Conservation (phyloP, 768 basidiomycete species). For the Tricholoma terreum region DNA sequence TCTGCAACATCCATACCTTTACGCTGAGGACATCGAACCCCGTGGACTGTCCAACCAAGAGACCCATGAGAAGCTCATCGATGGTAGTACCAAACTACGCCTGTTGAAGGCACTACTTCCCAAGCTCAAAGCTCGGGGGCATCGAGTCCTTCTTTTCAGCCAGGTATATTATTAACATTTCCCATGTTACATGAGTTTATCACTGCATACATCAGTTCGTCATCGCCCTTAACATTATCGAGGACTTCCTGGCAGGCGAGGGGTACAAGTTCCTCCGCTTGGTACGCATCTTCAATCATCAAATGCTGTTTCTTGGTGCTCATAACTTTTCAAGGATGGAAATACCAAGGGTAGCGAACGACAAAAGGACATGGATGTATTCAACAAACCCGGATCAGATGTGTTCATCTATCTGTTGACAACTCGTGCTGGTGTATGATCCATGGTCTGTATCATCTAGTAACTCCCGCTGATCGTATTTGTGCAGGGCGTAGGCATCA, state of each 20-base stretch:
- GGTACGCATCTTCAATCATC: constrained; percentile 36
- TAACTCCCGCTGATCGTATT: neutral
- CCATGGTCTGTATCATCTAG: neutral
- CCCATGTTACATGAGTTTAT: neutral
- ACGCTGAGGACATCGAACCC: constrained; percentile 78
- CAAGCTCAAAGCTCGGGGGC: constrained; percentile 79
- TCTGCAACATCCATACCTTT: constrained; percentile 89
- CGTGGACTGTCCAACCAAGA: constrained; percentile 51
- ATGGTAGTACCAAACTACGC: constrained; percentile 81
- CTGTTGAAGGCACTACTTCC: constrained; percentile 76
- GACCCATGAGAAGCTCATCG: constrained; percentile 75
- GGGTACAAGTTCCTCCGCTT: constrained; percentile 75
- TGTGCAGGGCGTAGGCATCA: constrained; percentile 79
- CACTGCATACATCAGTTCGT: constrained; percentile 59
- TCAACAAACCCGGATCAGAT: constrained; percentile 85
- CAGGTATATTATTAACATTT: constrained; percentile 51
- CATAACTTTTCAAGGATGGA: constrained; percentile 63
- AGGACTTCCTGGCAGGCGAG: constrained; percentile 86
- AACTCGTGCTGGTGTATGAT: constrained; percentile 76
- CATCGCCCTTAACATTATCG: constrained; percentile 80
- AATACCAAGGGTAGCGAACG: constrained; percentile 80
- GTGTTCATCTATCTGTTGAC: constrained; percentile 89
- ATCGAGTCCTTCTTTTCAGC: constrained; percentile 89
- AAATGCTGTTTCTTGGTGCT: neutral
- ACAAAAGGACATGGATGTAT: constrained; percentile 94